Base-by-base conservation (phyloP, 2,329 filamentous ascomycete species). In the Lasiodiplodia gonubiensis region DNA sequence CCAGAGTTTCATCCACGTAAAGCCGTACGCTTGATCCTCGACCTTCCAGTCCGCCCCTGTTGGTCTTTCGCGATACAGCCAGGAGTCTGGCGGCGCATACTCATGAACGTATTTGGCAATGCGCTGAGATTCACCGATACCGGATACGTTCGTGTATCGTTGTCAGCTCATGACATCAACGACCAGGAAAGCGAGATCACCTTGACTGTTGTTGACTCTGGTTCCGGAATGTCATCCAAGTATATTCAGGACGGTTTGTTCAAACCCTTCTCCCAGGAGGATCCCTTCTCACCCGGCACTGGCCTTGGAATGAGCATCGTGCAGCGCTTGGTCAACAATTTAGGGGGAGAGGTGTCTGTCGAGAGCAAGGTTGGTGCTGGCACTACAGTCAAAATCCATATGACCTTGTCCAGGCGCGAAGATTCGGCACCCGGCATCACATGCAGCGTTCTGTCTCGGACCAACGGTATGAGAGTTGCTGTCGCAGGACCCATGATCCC, bases 61-160 rank as follows among this genome's bases (percentile, higher is more conserved):
- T 89, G 88, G 86, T 74, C 78, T 1, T 88, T 86, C 71, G 78
- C 82, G 6, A 83, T 85, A 2, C 84, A 88, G 59, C 82, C 85
- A 0, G 87, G 87, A 0, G 83, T 82, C 2, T 76, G 67, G 52
- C 51, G 80, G 12, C 80, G 86, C 4, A 84, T 89, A 55, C 80
- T 89, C 54, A 88, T 89, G 86, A 89, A 89, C 67, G 71, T 89
- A 0, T 85, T 89, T 52, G 86, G 86, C 10, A 89, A 89, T 71
- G 83, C 88, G 0, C 79, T 89, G 71, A 89, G 89, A 72, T 90
- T 88, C 68, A 89, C 86, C 0, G 16, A 39, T 11, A 2, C 18
- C 8, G 63, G 63, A 3, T 55, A 49, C n/a, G 25, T 65, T n/a
- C 33, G n/a, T 2, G 30, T 54, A 18, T 42, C 63, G 4, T 25